phyloP scores from a whole-genome alignment of 169 alveolate species.

The Cryptosporidium xiaoi region DNA sequence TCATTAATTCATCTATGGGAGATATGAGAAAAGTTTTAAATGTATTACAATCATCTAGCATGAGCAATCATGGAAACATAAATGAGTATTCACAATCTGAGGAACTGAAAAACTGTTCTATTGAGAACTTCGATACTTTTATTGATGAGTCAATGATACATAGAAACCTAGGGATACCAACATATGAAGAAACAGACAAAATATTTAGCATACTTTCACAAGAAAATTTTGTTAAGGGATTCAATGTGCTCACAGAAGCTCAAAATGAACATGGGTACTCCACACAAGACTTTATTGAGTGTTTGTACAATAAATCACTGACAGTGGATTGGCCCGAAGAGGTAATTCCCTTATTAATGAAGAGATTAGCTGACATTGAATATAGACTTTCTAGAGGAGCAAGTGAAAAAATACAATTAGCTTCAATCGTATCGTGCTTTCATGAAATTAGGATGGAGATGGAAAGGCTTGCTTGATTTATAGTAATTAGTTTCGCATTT shows the following conservation, averaged over 20 bases:
- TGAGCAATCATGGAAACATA: slow-evolving; percentile 80
- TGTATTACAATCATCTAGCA: slow-evolving; percentile 91
- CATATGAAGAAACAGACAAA: slow-evolving; percentile 85
- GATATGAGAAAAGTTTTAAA: slow-evolving; percentile 98
- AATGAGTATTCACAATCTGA: slow-evolving; percentile 2
- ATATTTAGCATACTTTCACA: slow-evolving; percentile 82
- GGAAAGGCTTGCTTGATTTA: slow-evolving; percentile 65
- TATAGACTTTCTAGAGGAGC: slow-evolving; percentile 88
- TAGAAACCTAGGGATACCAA: slow-evolving; percentile 90
- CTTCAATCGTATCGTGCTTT: slow-evolving; percentile 85
- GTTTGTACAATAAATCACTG: slow-evolving; percentile 84
- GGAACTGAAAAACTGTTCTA: slow-evolving; percentile 30
- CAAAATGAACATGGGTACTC: slow-evolving; percentile 88
- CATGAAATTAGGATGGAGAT: slow-evolving; percentile 85
- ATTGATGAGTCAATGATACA: slow-evolving; percentile 85
- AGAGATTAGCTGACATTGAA: slow-evolving; percentile 86
- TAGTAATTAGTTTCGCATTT: neutral
- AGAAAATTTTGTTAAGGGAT: slow-evolving; percentile 83
- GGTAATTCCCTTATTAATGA: slow-evolving; percentile 82
- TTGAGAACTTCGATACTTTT: slow-evolving; percentile 18
- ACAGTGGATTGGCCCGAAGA: slow-evolving; percentile 85
- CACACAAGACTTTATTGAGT: slow-evolving; percentile 87
- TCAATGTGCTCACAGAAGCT: slow-evolving; percentile 79
- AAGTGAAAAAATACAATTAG: slow-evolving; percentile 82
- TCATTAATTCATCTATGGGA: slow-evolving; percentile 93